A percentile compares a stretch with the other conserved stretches of the same genome.
Evolutionary conservation across 1,284 basidiomycete species (phyloP).

Genomic region (Sanghuangporus sanghuang): DNA sequence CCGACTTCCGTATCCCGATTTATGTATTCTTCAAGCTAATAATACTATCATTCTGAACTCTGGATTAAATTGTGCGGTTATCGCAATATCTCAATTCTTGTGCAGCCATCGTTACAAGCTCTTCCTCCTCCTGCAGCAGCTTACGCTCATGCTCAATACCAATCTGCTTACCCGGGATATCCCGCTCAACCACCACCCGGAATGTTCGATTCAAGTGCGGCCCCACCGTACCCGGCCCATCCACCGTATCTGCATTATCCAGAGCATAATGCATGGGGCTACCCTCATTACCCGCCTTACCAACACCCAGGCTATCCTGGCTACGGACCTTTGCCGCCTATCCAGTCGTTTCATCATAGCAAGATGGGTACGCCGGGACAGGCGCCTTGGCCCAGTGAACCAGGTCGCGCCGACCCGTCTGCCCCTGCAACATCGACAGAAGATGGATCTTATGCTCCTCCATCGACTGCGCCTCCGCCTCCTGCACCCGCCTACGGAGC

Average conservation of each 20-base stretch:
- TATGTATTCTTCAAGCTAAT: neutral
- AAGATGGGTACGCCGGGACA: constrained; percentile 7
- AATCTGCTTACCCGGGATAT: constrained; percentile 12
- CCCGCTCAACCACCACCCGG: constrained; percentile 3
- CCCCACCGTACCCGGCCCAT: constrained; percentile 1
- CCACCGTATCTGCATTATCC: constrained; percentile 9
- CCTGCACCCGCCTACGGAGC: constrained; percentile 42
- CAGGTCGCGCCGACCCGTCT: neutral
- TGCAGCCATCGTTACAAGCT: constrained; percentile 11
- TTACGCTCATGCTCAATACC: constrained; percentile 15
- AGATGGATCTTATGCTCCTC: neutral
- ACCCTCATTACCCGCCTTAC: constrained; percentile 12
- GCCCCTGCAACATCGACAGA: neutral
- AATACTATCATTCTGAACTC: too few relatives aligned
- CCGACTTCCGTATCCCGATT: neutral
- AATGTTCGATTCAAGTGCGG: constrained; percentile 2
- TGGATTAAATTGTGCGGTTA: neutral
- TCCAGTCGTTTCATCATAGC: constrained; percentile 16
- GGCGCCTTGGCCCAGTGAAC: constrained; percentile 8
- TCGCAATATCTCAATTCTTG: neutral
- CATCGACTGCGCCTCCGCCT: constrained; percentile 25
- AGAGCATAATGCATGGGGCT: constrained; percentile 13
- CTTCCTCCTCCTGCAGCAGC: constrained; percentile 14
- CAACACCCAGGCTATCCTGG: constrained; percentile 11
- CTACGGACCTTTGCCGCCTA: constrained; percentile 16